Conservation (phyloP, 2,329 filamentous ascomycete genomes). For the Ceratocystis ficicola region DNA sequence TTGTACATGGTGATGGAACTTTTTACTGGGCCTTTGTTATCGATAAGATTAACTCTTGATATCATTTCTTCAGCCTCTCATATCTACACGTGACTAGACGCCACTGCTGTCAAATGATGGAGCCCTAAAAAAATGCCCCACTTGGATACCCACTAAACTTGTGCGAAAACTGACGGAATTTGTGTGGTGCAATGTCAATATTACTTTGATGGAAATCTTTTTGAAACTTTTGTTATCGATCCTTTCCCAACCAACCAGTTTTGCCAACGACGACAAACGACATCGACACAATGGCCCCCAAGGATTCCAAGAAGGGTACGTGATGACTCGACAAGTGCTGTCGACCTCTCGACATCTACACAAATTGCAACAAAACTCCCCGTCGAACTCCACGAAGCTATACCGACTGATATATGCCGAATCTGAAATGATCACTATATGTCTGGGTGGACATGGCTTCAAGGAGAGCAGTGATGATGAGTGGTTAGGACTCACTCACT, state of each 20-base stretch:
- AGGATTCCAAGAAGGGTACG: conserved; percentile 40
- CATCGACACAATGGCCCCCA: conserved; percentile 32
- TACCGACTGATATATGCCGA: conserved; percentile 22
- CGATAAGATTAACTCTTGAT: conserved; percentile 9
- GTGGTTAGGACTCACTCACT: conserved; percentile 4
- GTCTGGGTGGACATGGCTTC: conserved; percentile 6
- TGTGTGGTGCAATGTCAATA: conserved; percentile 14
- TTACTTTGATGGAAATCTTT: conserved; percentile 10
- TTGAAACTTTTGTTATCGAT: conserved; percentile 14
- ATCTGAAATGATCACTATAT: conserved; percentile 21
- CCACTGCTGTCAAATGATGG: background rate
- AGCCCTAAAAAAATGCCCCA: conserved; percentile 18
- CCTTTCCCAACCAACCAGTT: conserved; percentile 17
- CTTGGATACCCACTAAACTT: conserved; percentile 16
- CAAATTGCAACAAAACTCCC: background rate
- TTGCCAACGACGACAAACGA: conserved; percentile 22
- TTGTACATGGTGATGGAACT: conserved; percentile 9
- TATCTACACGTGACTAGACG: background rate
- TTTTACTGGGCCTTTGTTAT: conserved; percentile 14
- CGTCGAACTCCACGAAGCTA: conserved; percentile 18
- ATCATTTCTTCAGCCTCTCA: background rate
- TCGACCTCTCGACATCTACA: conserved; percentile 8
- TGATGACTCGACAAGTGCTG: conserved; percentile 26
- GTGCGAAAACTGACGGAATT: background rate
- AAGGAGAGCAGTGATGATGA: conserved; percentile 1